Evolutionary conservation across 2,329 filamentous ascomycete genomes (phyloP).

Genomic region (Elsinoe batatas): DNA sequence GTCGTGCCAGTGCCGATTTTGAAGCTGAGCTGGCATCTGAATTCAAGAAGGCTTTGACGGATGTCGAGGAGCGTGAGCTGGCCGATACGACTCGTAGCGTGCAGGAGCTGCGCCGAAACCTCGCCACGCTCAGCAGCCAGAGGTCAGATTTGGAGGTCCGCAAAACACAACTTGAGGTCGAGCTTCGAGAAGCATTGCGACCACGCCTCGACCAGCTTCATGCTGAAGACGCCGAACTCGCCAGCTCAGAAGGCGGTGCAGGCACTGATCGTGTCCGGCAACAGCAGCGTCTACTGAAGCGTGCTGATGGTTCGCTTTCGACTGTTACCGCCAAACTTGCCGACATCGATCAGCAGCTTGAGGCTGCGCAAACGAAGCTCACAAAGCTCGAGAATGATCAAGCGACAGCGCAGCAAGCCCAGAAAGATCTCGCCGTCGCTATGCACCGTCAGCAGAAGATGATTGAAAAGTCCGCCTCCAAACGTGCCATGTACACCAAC

Average conservation of each 20-base stretch:
- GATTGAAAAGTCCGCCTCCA: conserved; percentile 85
- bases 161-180: conserved; percentile 76
- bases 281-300: conserved; percentile 70
- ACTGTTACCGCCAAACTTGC: conserved; percentile 58
- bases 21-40: conserved; percentile 73
- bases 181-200: conserved; percentile 79
- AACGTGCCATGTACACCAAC: conserved; percentile 68
- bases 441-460: conserved; percentile 81
- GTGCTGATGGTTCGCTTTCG: conserved; percentile 58
- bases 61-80: conserved; percentile 72
- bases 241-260: conserved; percentile 29
- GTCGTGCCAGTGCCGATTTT: conserved; percentile 64
- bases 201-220: conserved; percentile 81
- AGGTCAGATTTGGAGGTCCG: conserved; percentile 68
- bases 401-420: conserved; percentile 56
- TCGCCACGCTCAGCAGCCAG: conserved; percentile 62
- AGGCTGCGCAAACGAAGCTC: conserved; percentile 46
- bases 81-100: conserved; percentile 59
- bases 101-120: conserved; percentile 65
- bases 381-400: conserved; percentile 49
- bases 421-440: conserved; percentile 63
- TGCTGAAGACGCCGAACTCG: conserved; percentile 60
- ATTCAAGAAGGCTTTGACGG: conserved; percentile 82
- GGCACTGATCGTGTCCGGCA: conserved; percentile 58
- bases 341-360: conserved; percentile 66